Conservation (phyloP, 1,139 yeast genomes). For the Pneumocystis wakefieldiae region DNA sequence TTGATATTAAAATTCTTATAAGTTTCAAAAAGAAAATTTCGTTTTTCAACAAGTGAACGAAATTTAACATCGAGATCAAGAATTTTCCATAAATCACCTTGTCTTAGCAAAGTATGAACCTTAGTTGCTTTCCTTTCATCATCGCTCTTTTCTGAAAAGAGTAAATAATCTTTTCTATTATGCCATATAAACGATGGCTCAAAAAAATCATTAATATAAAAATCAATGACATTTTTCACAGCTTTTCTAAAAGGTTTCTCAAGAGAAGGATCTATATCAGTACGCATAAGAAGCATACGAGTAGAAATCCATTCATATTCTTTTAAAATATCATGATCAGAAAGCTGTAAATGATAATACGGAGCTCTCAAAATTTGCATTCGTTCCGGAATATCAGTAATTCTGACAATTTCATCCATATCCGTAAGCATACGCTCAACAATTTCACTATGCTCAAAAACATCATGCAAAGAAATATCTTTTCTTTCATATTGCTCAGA, state of each 20-base stretch:
- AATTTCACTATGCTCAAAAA: constrained; percentile 86
- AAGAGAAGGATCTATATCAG: constrained; percentile 27
- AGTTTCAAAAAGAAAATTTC: constrained; percentile 45
- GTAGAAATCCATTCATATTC: constrained; percentile 72
- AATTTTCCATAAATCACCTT: constrained; percentile 81
- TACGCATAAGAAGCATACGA: constrained; percentile 4
- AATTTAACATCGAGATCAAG: constrained; percentile 75
- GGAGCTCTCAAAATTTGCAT: constrained; percentile 60
- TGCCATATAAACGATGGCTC: constrained; percentile 97
- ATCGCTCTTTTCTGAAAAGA: constrained; percentile 39
- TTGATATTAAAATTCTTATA: constrained; percentile 39
- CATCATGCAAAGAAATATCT: constrained; percentile 55
- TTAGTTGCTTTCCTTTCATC: constrained; percentile 23
- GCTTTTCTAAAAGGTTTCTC: constrained; percentile 52
- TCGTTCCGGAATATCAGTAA: constrained; percentile 83
- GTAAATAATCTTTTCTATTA: constrained; percentile 77
- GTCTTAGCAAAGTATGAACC: constrained; percentile 34
- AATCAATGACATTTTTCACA: constrained; percentile 62
- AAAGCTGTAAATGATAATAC: constrained; percentile 43
- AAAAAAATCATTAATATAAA: constrained; percentile 58
- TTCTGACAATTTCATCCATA: constrained; percentile 75
- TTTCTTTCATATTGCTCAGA: constrained; percentile 28
- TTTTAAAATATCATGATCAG: constrained; percentile 48
- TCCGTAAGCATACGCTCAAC: constrained; percentile 83
- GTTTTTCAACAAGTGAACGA: constrained; percentile 71